phyloP scores from a whole-genome alignment of 257 asterid species.

The Solanum dulcamara region DNA sequence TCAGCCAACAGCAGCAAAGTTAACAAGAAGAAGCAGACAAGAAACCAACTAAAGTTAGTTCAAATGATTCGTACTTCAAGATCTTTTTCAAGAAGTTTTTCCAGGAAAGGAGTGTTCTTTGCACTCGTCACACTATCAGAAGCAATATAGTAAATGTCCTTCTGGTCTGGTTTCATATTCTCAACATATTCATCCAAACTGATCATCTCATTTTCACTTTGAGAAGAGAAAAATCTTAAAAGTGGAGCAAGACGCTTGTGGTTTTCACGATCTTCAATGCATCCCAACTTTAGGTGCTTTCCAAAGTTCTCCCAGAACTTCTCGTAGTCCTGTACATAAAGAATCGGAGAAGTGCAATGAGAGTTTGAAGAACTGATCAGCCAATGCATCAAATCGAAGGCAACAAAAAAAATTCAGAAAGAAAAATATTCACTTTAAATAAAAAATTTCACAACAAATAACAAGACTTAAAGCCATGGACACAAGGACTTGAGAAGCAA shows the following conservation, averaged over 20 bases:
- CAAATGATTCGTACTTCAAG: constrained; percentile 49
- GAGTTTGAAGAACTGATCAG: neutral
- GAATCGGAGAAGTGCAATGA: neutral
- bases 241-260: constrained; percentile 96
- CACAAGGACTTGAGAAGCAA: neutral
- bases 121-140: constrained; percentile 89
- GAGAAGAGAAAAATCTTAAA: constrained; percentile 84
- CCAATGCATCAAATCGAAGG: neutral
- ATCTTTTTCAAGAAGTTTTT: constrained; percentile 81
- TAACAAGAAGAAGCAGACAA: neutral
- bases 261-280: constrained; percentile 96
- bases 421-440: neutral
- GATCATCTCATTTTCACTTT: constrained; percentile 65
- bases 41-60: neutral
- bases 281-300: constrained; percentile 77
- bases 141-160: constrained; percentile 78
- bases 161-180: constrained; percentile 90
- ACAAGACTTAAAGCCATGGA: neutral
- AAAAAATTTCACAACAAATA: neutral
- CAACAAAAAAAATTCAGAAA: neutral
- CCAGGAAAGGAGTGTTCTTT: constrained; percentile 87
- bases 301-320: constrained; percentile 91
- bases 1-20: neutral
- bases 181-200: constrained; percentile 92
- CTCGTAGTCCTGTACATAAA: constrained; percentile 58